These are phyloP conservation scores for Curvularia sp. DNA, from an alignment of 2,329 filamentous ascomycete genomes.

Conservation along the genomic window DNA sequence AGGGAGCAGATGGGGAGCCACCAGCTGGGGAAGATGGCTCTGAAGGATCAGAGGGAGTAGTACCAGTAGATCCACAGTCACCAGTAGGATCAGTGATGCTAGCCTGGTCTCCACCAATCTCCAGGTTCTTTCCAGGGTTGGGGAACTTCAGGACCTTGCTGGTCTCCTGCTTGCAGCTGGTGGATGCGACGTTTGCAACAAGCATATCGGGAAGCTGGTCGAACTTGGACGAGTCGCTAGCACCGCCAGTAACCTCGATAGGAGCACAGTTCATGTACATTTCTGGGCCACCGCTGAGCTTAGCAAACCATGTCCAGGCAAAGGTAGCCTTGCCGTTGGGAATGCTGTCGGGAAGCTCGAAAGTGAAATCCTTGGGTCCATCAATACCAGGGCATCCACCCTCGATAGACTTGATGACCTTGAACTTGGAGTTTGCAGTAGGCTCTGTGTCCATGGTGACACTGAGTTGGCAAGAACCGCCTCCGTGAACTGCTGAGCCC, in stretches of 20 bases:
- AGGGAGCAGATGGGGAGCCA: constrained; percentile 11
- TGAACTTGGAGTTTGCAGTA: constrained; percentile 68
- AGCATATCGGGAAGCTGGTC: constrained; percentile 72
- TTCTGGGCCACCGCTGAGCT: constrained; percentile 78
- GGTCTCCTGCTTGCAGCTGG: constrained; percentile 61
- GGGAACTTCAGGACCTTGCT: constrained; percentile 66
- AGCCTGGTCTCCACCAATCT: constrained; percentile 54
- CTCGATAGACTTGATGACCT: constrained; percentile 86
- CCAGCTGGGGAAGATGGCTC: constrained; percentile 22
- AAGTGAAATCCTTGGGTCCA: constrained; percentile 70
- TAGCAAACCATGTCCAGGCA: constrained; percentile 94
- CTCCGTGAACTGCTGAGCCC: constrained; percentile 82
- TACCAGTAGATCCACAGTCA: constrained; percentile 34
- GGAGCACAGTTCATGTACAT: constrained; percentile 91
- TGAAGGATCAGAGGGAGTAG: constrained; percentile 24
- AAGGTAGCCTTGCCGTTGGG: constrained; percentile 79
- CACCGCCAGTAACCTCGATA: constrained; percentile 65
- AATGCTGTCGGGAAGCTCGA: constrained; percentile 73
- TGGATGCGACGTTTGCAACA: constrained; percentile 68
- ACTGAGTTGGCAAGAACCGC: constrained; percentile 87
- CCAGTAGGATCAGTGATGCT: constrained; percentile 28
- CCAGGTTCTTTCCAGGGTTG: constrained; percentile 63
- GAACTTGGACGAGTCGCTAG: constrained; percentile 56
- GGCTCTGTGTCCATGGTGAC: constrained; percentile 70
- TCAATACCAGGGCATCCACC: constrained; percentile 79